Conservation (phyloP, 768 basidiomycete genomes). For the Lentinula aciculospora region DNA sequence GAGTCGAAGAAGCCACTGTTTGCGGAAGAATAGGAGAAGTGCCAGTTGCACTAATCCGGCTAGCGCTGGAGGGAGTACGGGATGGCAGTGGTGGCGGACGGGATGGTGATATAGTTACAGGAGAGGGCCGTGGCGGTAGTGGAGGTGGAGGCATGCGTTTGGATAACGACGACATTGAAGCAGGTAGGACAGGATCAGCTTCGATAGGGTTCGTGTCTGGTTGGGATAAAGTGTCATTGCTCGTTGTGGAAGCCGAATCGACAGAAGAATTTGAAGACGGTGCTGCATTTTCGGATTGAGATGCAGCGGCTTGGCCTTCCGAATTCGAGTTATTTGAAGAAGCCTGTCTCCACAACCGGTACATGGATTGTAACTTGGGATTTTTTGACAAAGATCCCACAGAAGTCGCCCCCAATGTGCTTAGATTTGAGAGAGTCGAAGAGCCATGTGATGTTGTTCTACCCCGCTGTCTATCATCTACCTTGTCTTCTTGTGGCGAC, state of each 20-base stretch:
- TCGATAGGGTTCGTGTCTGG: neutral
- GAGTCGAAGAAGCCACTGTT: slow-evolving; percentile 20
- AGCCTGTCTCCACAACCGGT: slow-evolving; percentile 61
- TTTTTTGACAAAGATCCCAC: slow-evolving; percentile 28
- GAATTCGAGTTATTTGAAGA: neutral
- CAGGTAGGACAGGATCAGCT: neutral
- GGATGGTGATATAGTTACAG: slow-evolving; percentile 17
- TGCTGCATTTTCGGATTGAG: slow-evolving; percentile 8
- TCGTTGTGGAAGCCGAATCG: neutral
- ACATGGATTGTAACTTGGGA: slow-evolving; percentile 61
- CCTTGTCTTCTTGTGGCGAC: slow-evolving; percentile 30
- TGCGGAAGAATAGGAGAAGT: neutral
- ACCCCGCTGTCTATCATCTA: slow-evolving; percentile 20
- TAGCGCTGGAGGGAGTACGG: slow-evolving; percentile 4
- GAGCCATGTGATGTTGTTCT: neutral
- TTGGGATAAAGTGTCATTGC: neutral
- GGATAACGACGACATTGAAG: slow-evolving; percentile 18
- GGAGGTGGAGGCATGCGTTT: slow-evolving; percentile 30
- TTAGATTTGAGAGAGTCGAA: neutral
- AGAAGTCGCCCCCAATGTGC: neutral
- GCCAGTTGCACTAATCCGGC: neutral
- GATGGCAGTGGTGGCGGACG: slow-evolving; percentile 9
- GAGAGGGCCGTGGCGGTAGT: slow-evolving; percentile 35
- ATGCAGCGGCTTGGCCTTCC: neutral
- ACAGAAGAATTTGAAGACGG: neutral